Conservation (phyloP, 225 moss, liverwort and hornwort genomes). For the Anthoceros angustus region DNA sequence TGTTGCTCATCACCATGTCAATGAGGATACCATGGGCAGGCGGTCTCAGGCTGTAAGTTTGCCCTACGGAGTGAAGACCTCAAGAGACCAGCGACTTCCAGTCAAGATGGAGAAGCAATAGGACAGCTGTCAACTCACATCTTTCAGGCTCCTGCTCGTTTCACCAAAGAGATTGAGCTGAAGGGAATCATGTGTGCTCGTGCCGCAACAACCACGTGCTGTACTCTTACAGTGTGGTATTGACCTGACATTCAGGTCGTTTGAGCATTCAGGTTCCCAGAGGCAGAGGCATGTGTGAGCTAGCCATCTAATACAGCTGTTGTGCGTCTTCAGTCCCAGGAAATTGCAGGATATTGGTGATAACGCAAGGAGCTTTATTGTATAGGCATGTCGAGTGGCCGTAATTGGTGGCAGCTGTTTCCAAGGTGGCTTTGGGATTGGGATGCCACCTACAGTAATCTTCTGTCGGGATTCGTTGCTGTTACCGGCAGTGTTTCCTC, state of each 20-base stretch:
- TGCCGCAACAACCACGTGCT: constrained; percentile 60
- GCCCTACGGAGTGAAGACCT: constrained; percentile 38
- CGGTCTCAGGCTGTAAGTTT: constrained; percentile 39
- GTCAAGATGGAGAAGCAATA: constrained; percentile 23
- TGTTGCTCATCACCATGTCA: constrained; percentile 18
- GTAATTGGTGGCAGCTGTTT: constrained; percentile 71
- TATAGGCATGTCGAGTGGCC: constrained; percentile 49
- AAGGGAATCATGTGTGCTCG: constrained; percentile 33
- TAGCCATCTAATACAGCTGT: background rate
- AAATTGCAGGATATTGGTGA: constrained; percentile 47
- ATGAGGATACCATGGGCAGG: constrained; percentile 71
- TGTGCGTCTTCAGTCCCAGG: constrained; percentile 30
- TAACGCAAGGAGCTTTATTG: constrained; percentile 61
- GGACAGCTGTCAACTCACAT: background rate
- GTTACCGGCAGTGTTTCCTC: no score
- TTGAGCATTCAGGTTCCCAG: background rate
- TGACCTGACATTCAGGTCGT: background rate
- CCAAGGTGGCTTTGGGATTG: constrained; percentile 34
- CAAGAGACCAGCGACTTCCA: constrained; percentile 20
- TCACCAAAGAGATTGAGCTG: constrained; percentile 49
- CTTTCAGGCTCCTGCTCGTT: constrained; percentile 59
- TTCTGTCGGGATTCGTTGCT: no score
- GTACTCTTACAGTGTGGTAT: constrained; percentile 37
- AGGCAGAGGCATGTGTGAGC: background rate
- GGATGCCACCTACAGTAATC: no score